A percentile compares a stretch with the other conserved stretches of the same genome.
Conservation (phyloP, 768 basidiomycete species). For the Leccinum truebloodii region DNA sequence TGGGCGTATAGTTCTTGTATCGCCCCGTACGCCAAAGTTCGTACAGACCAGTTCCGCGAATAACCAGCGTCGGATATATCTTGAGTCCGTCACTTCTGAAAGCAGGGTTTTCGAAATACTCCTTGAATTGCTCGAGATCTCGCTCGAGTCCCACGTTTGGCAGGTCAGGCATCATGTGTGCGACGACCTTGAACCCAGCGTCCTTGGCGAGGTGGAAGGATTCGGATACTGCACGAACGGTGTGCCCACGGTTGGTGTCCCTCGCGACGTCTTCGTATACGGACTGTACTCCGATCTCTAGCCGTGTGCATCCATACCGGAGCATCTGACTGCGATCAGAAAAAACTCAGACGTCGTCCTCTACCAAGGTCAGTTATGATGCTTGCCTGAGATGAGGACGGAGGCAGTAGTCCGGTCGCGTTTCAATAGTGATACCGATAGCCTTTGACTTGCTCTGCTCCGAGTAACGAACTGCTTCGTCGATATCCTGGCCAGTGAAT, state of each 20-base stretch:
- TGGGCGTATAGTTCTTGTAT: constrained; percentile 99
- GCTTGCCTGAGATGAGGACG: constrained; percentile 88
- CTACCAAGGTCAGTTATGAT: background rate
- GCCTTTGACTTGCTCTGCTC: constrained; percentile 98
- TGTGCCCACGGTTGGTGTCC: constrained; percentile 98
- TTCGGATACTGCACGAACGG: constrained; percentile 95
- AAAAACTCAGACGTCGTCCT: background rate
- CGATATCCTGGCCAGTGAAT: constrained; percentile 89
- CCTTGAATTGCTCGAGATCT: constrained; percentile 98
- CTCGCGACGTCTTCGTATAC: constrained; percentile 99
- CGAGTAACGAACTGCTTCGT: constrained; percentile 96
- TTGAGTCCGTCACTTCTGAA: constrained; percentile 97
- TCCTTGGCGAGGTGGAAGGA: constrained; percentile 98
- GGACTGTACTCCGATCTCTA: constrained; percentile 98
- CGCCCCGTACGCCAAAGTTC: constrained; percentile 96
- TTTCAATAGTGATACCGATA: constrained; percentile 99
- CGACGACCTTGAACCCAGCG: constrained; percentile 99
- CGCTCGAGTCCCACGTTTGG: constrained; percentile 97
- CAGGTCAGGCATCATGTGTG: constrained; percentile 99
- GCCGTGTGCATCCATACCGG: constrained; percentile 95
- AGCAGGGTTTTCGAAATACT: constrained; percentile 98
- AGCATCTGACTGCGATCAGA: constrained; percentile 83
- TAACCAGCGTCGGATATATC: constrained; percentile 97
- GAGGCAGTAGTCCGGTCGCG: constrained; percentile 96
- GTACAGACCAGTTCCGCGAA: constrained; percentile 94